phyloP scores from a whole-genome alignment of 495 filamentous ascomycete genomes.

The Penicillium herquei region DNA sequence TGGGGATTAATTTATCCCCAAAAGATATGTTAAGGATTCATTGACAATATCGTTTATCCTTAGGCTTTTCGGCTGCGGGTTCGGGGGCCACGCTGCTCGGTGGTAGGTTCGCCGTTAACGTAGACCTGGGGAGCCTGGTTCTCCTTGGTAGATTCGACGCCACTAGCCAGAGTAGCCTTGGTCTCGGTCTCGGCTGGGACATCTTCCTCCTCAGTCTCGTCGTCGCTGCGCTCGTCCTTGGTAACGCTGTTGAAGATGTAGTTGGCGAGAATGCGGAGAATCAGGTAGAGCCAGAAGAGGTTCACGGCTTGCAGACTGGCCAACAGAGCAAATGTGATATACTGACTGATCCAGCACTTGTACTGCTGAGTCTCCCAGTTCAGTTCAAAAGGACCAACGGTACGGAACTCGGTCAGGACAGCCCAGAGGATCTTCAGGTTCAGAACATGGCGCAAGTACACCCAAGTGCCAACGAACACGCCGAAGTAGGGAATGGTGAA shows the following conservation, averaged over 20 bases:
- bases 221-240: conserved; percentile 60
- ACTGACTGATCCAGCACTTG: conserved; percentile 75
- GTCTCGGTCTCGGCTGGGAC: conserved; percentile 21
- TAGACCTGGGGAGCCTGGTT: conserved; percentile 38
- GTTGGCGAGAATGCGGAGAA: conserved; percentile 67
- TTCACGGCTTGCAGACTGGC: conserved; percentile 77
- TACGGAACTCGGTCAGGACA: conserved; percentile 82
- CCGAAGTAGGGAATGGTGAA: conserved; percentile 81
- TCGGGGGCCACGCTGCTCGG: conserved; percentile 23
- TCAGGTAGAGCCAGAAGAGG: conserved; percentile 84
- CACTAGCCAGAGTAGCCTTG: conserved; percentile 31
- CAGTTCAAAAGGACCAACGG: conserved; percentile 81
- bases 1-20: too few species aligned
- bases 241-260: conserved; percentile 50
- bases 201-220: conserved; percentile 54
- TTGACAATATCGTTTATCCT: not conserved
- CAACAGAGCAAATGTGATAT: conserved; percentile 69
- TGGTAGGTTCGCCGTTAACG: conserved; percentile 38
- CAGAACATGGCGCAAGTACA: conserved; percentile 88
- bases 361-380: conserved; percentile 84
- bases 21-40: not conserved
- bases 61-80: conserved; percentile 26
- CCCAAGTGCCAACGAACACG: conserved; percentile 81
- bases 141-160: conserved; percentile 28
- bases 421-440: conserved; percentile 87